Evolutionary conservation across 495 filamentous ascomycete species (phyloP).

Genomic region (Penicillium steckii): DNA sequence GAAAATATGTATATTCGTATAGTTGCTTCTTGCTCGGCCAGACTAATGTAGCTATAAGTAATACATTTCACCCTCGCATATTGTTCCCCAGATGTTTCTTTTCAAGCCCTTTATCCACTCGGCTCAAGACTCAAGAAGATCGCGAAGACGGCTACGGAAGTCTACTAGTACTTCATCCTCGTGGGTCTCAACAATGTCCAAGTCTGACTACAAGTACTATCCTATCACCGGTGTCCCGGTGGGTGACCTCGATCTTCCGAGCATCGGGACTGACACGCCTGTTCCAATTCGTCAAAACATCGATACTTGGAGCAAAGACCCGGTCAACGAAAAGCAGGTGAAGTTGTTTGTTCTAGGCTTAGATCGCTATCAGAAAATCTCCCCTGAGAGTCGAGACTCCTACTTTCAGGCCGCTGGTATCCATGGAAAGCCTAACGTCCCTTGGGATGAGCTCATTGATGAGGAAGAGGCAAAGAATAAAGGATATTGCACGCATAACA

Average conservation of each 20-base stretch:
- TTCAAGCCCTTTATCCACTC: background rate
- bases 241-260: background rate
- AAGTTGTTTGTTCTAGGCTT: conserved; percentile 34
- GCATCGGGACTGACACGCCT: background rate
- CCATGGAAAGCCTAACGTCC: conserved; percentile 42
- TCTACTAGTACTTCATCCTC: background rate
- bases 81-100: background rate
- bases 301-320: conserved; percentile 10
- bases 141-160: background rate
- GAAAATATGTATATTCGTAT: background rate
- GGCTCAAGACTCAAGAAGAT: background rate
- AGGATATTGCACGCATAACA: conserved; percentile 31
- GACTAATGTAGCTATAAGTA: background rate
- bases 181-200: background rate
- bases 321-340: conserved; percentile 17
- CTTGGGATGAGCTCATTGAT: conserved; percentile 33
- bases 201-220: conserved; percentile 3
- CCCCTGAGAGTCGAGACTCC: conserved; percentile 8
- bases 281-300: conserved; percentile 12
- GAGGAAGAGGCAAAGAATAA: conserved; percentile 22
- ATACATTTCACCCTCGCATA: background rate
- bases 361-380: conserved; percentile 22
- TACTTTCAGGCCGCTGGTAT: conserved; percentile 42
- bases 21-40: background rate
- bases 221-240: conserved; percentile 5